phyloP scores from a whole-genome alignment of 2,329 filamentous ascomycete genomes.

The Fusarium sterilihyphosum region DNA sequence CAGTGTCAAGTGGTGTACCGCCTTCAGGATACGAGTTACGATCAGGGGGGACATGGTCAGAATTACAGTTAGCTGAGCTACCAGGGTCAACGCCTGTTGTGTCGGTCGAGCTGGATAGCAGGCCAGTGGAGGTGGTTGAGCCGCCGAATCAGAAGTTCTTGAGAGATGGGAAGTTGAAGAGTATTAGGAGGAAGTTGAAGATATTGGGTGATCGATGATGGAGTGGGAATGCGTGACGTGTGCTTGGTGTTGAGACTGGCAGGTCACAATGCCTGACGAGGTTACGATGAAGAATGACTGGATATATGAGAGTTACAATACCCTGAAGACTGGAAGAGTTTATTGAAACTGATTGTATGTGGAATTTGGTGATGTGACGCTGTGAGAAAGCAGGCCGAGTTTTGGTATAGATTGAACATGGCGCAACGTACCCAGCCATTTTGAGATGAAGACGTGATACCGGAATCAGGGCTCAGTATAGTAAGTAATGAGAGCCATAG shows the following conservation, averaged over 20 bases:
- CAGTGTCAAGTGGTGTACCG: background rate
- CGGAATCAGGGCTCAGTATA: too few relatives aligned
- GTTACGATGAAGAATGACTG: background rate
- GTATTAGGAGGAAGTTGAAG: background rate
- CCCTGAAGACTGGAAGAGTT: background rate
- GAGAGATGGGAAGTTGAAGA: background rate
- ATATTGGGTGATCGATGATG: background rate
- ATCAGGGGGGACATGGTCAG: background rate
- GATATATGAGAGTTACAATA: background rate
- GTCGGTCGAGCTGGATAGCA: background rate
- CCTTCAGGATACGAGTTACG: background rate
- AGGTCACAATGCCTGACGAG: accelerated
- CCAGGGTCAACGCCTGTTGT: background rate
- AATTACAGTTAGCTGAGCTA: slow-evolving; percentile 1
- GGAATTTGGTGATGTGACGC: background rate
- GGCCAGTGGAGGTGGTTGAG: background rate
- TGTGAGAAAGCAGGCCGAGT: background rate
- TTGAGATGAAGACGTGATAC: background rate
- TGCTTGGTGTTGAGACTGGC: background rate
- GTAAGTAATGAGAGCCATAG: too few relatives aligned
- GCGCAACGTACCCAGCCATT: background rate
- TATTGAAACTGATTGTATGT: too few relatives aligned
- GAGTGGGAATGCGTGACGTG: background rate
- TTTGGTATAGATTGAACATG: background rate
- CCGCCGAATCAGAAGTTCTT: background rate